phyloP scores from a whole-genome alignment of 768 basidiomycete species.

The Calocera cornea region DNA sequence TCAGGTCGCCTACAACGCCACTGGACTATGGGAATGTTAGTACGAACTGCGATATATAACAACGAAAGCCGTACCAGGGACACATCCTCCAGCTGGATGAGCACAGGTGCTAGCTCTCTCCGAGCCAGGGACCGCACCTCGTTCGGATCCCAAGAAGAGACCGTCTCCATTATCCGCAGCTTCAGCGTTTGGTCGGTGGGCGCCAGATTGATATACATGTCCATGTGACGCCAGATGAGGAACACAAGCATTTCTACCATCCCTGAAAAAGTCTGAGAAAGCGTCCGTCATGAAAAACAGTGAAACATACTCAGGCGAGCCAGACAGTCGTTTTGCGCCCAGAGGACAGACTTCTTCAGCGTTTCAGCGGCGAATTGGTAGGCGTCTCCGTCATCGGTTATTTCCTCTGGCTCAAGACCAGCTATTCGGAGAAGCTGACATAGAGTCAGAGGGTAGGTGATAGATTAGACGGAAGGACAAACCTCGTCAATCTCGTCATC shows the following conservation, averaged over 20 bases:
- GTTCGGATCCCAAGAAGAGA: conserved; percentile 11
- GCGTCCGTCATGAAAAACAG: background rate
- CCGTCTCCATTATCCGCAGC: conserved; percentile 4
- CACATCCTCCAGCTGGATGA: conserved; percentile 42
- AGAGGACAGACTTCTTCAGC: conserved; percentile 1
- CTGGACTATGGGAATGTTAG: background rate
- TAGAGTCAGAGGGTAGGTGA: background rate
- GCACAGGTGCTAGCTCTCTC: conserved; percentile 38
- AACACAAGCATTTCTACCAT: conserved; percentile 67
- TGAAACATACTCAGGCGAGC: conserved; percentile 5
- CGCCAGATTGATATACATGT: conserved; percentile 36
- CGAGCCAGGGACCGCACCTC: conserved; percentile 22
- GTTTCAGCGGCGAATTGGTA: background rate
- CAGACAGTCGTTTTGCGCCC: background rate
- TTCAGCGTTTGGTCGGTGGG: background rate
- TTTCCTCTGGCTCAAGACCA: background rate
- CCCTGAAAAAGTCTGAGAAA: conserved; percentile 28
- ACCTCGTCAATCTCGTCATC: conserved; percentile 63
- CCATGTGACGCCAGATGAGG: conserved; percentile 66
- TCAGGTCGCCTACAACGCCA: background rate
- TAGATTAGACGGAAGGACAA: conserved; percentile 12
- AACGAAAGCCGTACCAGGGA: conserved; percentile 32
- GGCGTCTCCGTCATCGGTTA: background rate
- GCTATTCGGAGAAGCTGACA: background rate
- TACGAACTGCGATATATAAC: background rate